A percentile compares a stretch with the other conserved stretches of the same genome.
Conservation (phyloP, 169 alveolate species). For the Cyclospora cayetanensis region DNA sequence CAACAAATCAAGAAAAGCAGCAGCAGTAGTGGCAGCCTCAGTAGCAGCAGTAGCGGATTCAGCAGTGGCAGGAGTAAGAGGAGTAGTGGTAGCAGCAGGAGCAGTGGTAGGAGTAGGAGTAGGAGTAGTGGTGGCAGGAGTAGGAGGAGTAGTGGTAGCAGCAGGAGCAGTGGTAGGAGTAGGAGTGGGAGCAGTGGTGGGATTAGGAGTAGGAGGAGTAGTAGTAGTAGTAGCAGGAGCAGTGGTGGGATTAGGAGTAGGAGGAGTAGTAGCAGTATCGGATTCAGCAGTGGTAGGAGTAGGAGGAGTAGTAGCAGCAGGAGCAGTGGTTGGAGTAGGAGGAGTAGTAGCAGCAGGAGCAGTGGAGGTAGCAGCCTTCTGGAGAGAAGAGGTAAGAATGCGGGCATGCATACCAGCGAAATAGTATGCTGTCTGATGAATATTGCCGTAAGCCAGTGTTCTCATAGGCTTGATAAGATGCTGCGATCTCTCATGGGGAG, state of each 20-base stretch:
- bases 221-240: neutral
- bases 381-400: neutral
- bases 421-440: constrained; percentile 64
- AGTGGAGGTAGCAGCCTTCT: neutral
- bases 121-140: neutral
- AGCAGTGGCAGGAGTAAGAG: neutral
- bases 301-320: neutral
- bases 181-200: too few species aligned
- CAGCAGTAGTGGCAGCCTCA: neutral
- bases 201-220: neutral
- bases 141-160: neutral
- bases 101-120: neutral
- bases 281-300: too few species aligned
- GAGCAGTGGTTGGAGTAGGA: neutral
- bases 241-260: neutral
- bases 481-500: constrained; percentile 1
- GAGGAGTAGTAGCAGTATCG: too few species aligned
- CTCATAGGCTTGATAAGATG: neutral
- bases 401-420: constrained; percentile 11
- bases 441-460: constrained; percentile 33
- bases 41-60: neutral
- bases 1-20: too few species aligned
- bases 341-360: neutral
- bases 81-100: neutral
- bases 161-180: neutral